Evolutionary conservation across 352 stramenopile species (phyloP), one percentile per base, ranked within the genome.

Genomic region (Thraustochytrium aureum): DNA sequence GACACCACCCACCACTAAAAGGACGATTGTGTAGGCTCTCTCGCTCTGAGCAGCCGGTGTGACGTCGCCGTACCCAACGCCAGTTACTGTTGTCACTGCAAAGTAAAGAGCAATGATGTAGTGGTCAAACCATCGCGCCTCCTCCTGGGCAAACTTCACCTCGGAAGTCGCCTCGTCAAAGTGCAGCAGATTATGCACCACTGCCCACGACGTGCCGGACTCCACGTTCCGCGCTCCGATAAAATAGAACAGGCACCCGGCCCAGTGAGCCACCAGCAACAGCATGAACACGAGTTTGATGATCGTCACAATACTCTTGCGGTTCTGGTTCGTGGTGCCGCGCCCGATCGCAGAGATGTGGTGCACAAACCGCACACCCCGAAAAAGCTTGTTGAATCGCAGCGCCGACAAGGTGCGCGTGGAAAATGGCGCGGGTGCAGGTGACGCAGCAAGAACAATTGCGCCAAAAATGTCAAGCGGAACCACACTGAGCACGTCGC

Each of bases 311-410:
- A 67, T 5, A 12, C 69, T 79, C 30, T 62, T 74, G 10, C 22
- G n/a, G 17, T 64, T 32, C 56, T 79, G 69, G 32, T 79, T 79
- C n/a, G 65, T 79, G 22, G 67, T 50, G 56, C 50, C 22, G 14
- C 59, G 20, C 17, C 69, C 69, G 41, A 79, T 14, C 20, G 50
- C 59, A 6, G 10, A 20, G 12, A 79, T 6, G 56, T 79, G 50
- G 12, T 67, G 6, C 6, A 67, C 17, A 1, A 72, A 45, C 10
- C 69, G 69, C 30, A 39, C 17, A 20, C 38, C 69, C 32, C 69
- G 69, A 17, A 79, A 74, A 1, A 79, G 69, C 69, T 79, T 79
- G 56, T 79, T 79, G 10, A 73, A 20, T 12, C 69, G 47, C 22
- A 67, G 41, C 20, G 56, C 5, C 20, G 50, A 2, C 10, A 7